These are phyloP conservation scores for Vanrija humicola DNA, from an alignment of 1,284 basidiomycete species.

Conservation along the genomic window DNA sequence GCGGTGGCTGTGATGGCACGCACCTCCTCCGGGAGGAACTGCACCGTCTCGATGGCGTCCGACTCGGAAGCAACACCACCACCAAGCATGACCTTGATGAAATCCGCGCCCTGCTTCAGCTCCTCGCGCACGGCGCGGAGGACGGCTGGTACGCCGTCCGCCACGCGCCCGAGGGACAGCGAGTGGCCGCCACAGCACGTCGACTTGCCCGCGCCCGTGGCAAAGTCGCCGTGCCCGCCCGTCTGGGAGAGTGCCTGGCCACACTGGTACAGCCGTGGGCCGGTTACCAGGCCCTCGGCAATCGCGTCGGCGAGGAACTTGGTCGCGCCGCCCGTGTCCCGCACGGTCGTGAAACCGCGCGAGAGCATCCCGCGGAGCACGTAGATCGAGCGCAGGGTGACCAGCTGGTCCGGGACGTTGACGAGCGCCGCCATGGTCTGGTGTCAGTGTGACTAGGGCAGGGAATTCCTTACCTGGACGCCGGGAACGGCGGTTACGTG, in stretches of 20 bases:
- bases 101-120: slow-evolving; percentile 53
- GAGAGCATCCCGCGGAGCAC: slow-evolving; percentile 52
- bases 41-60: slow-evolving; percentile 54
- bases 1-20: slow-evolving; percentile 53
- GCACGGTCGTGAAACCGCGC: slow-evolving; percentile 54
- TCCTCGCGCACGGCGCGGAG: slow-evolving; percentile 52
- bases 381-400: slow-evolving; percentile 48
- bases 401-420: slow-evolving; percentile 32
- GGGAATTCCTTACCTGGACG: too few relatives aligned
- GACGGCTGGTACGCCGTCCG: slow-evolving; percentile 46
- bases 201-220: slow-evolving; percentile 14
- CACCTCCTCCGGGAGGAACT: slow-evolving; percentile 54
- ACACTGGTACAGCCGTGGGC: slow-evolving; percentile 53
- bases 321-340: slow-evolving; percentile 55
- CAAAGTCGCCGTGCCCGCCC: slow-evolving; percentile 51
- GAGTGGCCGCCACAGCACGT: slow-evolving; percentile 44
- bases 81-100: slow-evolving; percentile 50
- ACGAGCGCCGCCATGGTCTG: too few relatives aligned
- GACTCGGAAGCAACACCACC: slow-evolving; percentile 53
- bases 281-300: slow-evolving; percentile 51
- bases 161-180: slow-evolving; percentile 2
- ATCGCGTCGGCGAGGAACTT: slow-evolving; percentile 51
- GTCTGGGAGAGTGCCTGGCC: slow-evolving; percentile 54
- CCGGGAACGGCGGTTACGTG: slow-evolving; percentile 53
- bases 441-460: too few relatives aligned